Conservation (phyloP, 495 filamentous ascomycete species). For the Tuber melanosporum region DNA sequence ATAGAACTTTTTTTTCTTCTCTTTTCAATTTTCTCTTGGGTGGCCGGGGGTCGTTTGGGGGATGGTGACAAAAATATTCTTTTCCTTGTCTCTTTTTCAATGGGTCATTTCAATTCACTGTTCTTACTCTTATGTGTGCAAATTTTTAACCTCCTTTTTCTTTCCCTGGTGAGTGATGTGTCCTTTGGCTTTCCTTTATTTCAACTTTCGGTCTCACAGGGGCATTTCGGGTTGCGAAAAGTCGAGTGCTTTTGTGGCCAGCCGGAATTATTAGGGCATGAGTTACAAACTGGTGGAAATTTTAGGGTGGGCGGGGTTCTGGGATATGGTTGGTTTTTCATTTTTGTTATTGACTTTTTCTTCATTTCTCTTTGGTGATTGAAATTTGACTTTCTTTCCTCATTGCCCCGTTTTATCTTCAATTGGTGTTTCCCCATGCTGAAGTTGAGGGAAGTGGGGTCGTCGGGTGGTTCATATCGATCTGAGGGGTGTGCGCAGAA, state of each 20-base stretch:
- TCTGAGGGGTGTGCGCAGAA: not conserved
- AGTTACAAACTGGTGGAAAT: not conserved
- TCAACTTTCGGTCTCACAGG: not conserved
- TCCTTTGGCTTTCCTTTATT: not conserved
- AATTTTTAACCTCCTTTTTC: constrained; percentile 4
- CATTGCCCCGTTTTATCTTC: not conserved
- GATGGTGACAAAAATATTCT: constrained; percentile 1
- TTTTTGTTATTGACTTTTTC: not conserved
- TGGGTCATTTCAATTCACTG: constrained; percentile 4
- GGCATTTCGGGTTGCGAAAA: not conserved
- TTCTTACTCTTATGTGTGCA: constrained; percentile 5
- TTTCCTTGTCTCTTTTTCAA: constrained; percentile 4
- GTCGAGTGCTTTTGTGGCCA: not conserved
- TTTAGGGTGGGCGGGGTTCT: not conserved
- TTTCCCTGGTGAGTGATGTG: constrained; percentile 1
- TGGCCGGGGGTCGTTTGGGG: not conserved
- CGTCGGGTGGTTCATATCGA: not conserved
- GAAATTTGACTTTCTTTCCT: constrained; percentile 1
- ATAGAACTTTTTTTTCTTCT: constrained; percentile 27
- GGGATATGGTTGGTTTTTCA: not conserved
- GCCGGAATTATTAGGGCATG: not conserved
- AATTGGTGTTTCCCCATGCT: not conserved
- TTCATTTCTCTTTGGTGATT: not conserved
- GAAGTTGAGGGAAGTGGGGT: not conserved
- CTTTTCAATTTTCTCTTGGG: constrained; percentile 13